Conservation (phyloP, 176 grass and related monocot species). For the Eragrostis nindensis region DNA sequence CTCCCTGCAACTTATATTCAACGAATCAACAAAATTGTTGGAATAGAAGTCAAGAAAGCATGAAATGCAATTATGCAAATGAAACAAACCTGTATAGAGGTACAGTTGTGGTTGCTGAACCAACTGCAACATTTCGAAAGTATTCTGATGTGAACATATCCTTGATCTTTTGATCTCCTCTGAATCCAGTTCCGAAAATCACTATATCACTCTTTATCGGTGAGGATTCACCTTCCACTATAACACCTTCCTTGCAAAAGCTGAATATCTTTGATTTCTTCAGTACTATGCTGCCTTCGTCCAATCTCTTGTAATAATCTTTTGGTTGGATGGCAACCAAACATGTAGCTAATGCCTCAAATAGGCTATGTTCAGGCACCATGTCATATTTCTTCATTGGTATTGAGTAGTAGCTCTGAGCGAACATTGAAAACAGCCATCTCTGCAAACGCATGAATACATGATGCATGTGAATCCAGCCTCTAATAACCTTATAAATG, state of each 20-base stretch:
- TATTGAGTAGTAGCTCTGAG: conserved; percentile 62
- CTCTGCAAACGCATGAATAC: conserved; percentile 12
- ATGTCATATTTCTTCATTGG: conserved; percentile 58
- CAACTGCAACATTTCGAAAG: conserved; percentile 43
- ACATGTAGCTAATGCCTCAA: conserved; percentile 42
- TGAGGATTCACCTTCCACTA: conserved; percentile 45
- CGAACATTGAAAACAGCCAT: conserved; percentile 59
- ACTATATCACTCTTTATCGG: conserved; percentile 52
- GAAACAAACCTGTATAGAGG: conserved; percentile 53
- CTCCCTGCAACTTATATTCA: conserved; percentile 31
- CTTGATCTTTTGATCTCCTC: conserved; percentile 62
- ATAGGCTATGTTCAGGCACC: conserved; percentile 62
- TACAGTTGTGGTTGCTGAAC: conserved; percentile 44
- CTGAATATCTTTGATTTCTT: conserved; percentile 58
- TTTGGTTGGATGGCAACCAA: conserved; percentile 48
- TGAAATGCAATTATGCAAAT: neutral
- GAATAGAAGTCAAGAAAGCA: neutral
- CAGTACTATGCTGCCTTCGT: conserved; percentile 62
- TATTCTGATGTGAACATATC: conserved; percentile 60
- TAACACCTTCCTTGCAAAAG: conserved; percentile 59
- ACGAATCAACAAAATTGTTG: neutral
- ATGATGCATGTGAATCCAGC: neutral
- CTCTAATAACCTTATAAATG: neutral
- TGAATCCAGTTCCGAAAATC: conserved; percentile 60
- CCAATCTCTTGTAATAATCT: conserved; percentile 60